These are phyloP conservation scores for Podosphaera xanthii DNA, from an alignment of 2,329 filamentous ascomycete genomes.

Conservation along the genomic window DNA sequence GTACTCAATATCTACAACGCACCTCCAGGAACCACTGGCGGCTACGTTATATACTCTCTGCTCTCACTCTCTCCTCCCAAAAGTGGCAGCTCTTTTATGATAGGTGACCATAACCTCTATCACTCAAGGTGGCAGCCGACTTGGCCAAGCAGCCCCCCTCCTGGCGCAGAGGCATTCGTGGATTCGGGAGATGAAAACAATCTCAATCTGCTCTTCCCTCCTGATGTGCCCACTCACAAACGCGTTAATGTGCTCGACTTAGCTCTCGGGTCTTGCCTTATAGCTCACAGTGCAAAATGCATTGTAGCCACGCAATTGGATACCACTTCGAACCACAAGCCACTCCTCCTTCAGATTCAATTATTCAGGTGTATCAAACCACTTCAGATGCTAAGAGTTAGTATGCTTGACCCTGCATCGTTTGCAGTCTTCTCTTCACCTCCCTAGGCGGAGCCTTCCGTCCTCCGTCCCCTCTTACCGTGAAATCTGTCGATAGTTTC, in stretches of 20 bases:
- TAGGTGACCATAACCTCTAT: neutral
- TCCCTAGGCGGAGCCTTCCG: neutral
- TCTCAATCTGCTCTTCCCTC: neutral
- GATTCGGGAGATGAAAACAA: neutral
- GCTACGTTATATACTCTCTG: neutral
- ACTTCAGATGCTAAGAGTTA: neutral
- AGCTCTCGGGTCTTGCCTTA: neutral
- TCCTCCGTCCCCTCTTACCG: neutral
- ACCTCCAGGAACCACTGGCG: neutral
- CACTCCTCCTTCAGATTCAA: neutral
- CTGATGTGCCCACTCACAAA: neutral
- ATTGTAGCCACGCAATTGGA: neutral
- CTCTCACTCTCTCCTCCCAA: neutral
- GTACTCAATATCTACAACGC: neutral
- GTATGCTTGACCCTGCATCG: neutral
- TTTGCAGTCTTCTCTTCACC: neutral
- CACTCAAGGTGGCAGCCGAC: neutral
- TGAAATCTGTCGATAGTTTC: neutral
- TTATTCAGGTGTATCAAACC: neutral
- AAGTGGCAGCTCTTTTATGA: neutral
- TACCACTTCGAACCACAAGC: neutral
- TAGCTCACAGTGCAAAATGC: neutral
- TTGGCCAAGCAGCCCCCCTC: neutral
- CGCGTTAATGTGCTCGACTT: neutral
- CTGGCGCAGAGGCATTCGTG: neutral